These are phyloP conservation scores for Tylopilus rubrobrunneus DNA, from an alignment of 768 basidiomycete species.

Conservation along the genomic window DNA sequence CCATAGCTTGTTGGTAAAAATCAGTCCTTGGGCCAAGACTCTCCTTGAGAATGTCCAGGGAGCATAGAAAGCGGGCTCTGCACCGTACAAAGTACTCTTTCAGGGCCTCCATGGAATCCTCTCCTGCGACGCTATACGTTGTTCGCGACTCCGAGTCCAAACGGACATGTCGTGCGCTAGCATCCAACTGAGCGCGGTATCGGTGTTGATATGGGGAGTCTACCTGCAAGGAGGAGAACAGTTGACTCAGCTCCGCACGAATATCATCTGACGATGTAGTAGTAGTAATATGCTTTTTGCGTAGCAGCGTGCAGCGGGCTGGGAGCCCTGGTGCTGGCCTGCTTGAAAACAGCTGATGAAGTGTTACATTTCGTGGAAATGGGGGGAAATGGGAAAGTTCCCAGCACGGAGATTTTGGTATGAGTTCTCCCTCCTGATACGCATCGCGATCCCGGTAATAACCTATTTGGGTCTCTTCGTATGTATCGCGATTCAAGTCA, in stretches of 20 bases:
- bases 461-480: neutral
- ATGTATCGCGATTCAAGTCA: neutral
- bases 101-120: no score
- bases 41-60: no score
- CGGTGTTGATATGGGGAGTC: neutral
- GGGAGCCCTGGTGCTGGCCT: neutral
- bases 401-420: no score
- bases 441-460: neutral
- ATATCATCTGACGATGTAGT: neutral
- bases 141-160: neutral
- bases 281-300: neutral
- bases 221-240: neutral
- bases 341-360: neutral
- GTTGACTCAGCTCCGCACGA: neutral
- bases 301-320: neutral
- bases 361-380: neutral
- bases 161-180: neutral
- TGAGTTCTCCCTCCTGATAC: neutral
- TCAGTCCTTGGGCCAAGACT: no score
- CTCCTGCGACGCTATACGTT: no score
- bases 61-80: no score
- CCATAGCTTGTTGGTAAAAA: no score
- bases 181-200: neutral
- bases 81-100: no score
- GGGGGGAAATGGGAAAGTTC: no score